Evolutionary conservation across 345 rosid species (phyloP).

Genomic region (Lenwebbia sp.): DNA sequence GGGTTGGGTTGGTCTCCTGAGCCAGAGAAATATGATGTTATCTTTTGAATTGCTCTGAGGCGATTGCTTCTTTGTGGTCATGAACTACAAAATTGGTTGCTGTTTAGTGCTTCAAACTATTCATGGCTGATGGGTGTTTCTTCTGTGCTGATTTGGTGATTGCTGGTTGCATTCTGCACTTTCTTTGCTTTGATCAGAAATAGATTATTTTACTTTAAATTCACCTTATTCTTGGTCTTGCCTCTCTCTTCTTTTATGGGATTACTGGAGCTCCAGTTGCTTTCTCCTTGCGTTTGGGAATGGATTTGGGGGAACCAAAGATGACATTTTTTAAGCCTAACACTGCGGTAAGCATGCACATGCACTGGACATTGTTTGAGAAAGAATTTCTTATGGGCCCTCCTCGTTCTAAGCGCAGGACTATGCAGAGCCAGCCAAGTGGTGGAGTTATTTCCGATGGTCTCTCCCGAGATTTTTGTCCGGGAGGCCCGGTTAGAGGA

Average conservation of each 20-base stretch:
- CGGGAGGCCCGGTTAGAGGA: conserved; percentile 93
- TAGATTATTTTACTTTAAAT: not conserved
- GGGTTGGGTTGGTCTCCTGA: not conserved
- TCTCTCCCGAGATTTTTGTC: conserved; percentile 75
- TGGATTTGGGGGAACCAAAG: not conserved
- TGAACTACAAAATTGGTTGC: not conserved
- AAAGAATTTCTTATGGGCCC: not conserved
- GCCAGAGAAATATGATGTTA: not conserved
- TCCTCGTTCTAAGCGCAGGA: conserved; percentile 23
- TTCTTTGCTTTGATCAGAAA: not conserved
- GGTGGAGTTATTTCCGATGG: conserved; percentile 51
- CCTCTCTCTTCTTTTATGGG: not conserved
- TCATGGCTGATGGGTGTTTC: not conserved
- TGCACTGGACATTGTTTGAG: not conserved
- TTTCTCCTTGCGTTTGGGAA: not conserved
- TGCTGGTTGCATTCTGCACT: not conserved
- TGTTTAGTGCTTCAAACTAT: not conserved
- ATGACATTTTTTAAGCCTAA: not conserved
- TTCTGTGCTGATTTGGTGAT: not conserved
- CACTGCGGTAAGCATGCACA: not conserved
- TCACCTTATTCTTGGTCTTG: not conserved
- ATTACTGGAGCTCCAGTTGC: not conserved
- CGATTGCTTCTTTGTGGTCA: not conserved
- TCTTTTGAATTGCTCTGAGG: not conserved
- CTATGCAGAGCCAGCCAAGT: conserved; percentile 74